A percentile compares a stretch with the other conserved stretches of the same genome.
Conservation (phyloP, 495 filamentous ascomycete genomes). For the Trichoderma asperelloides region DNA sequence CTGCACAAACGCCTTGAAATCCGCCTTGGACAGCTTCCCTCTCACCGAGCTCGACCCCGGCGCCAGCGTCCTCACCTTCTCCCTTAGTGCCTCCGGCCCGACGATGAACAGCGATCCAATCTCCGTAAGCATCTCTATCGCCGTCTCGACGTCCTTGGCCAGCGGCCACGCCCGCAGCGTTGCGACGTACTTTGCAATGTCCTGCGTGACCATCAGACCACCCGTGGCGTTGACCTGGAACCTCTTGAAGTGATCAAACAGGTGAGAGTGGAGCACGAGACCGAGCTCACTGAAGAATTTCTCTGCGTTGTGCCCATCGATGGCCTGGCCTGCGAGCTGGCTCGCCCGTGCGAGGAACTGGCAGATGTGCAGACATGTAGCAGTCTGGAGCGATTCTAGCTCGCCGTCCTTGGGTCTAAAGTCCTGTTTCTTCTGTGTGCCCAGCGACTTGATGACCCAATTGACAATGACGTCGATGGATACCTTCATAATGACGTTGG, state of each 20-base stretch:
- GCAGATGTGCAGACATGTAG: slow-evolving; percentile 70
- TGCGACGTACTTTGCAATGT: slow-evolving; percentile 83
- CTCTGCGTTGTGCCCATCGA: slow-evolving; percentile 70
- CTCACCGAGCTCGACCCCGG: slow-evolving; percentile 29
- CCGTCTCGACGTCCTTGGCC: slow-evolving; percentile 56
- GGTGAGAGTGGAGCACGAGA: slow-evolving; percentile 58
- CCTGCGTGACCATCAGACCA: slow-evolving; percentile 90
- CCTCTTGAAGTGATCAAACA: slow-evolving; percentile 90
- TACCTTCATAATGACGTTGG: slow-evolving; percentile 75
- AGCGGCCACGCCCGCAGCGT: slow-evolving; percentile 74
- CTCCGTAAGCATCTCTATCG: slow-evolving; percentile 79
- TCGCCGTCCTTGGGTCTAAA: slow-evolving; percentile 85
- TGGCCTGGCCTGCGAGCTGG: slow-evolving; percentile 49
- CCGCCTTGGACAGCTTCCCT: slow-evolving; percentile 50
- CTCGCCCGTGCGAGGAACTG: slow-evolving; percentile 64
- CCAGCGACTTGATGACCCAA: slow-evolving; percentile 67
- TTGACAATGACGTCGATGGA: slow-evolving; percentile 75
- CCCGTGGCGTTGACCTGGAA: slow-evolving; percentile 87
- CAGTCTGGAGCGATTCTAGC: slow-evolving; percentile 73
- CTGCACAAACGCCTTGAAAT: slow-evolving; percentile 76
- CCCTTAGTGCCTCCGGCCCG: slow-evolving; percentile 76
- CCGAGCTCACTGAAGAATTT: slow-evolving; percentile 80
- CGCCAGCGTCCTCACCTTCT: slow-evolving; percentile 56
- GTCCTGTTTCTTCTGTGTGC: slow-evolving; percentile 80
- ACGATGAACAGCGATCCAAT: slow-evolving; percentile 97